A percentile compares a stretch with the other conserved stretches of the same genome.
phyloP scores from a whole-genome alignment of 768 basidiomycete species.

The Sistotremastrum suecicum region DNA sequence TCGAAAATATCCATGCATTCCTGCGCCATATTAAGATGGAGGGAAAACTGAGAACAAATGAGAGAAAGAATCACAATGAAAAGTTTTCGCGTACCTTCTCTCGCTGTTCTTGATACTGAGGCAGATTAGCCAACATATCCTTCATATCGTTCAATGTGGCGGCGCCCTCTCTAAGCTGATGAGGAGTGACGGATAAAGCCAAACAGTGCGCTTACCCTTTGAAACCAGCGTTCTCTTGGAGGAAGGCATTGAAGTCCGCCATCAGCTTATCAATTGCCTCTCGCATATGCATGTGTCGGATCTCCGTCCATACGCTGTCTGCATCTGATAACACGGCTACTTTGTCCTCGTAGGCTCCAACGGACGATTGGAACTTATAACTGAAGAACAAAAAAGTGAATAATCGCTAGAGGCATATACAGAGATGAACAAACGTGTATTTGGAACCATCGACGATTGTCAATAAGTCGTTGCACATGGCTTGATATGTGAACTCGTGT shows the following conservation, averaged over 20 bases:
- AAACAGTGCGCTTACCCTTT: slow-evolving; percentile 46
- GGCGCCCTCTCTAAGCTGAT: slow-evolving; percentile 46
- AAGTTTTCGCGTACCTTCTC: slow-evolving; percentile 51
- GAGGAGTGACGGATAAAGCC: slow-evolving; percentile 1
- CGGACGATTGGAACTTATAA: slow-evolving; percentile 85
- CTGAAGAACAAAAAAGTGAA: slow-evolving; percentile 23
- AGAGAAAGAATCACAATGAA: neutral
- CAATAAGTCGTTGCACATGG: slow-evolving; percentile 93
- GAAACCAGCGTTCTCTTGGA: slow-evolving; percentile 90
- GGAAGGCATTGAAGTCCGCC: slow-evolving; percentile 89
- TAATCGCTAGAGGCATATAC: slow-evolving; percentile 4
- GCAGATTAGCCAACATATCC: slow-evolving; percentile 92
- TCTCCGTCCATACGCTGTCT: slow-evolving; percentile 82
- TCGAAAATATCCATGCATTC: slow-evolving; percentile 95
- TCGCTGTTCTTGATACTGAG: slow-evolving; percentile 88
- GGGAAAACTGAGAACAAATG: slow-evolving; percentile 54
- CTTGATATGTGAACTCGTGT: slow-evolving; percentile 98
- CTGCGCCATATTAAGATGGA: slow-evolving; percentile 95
- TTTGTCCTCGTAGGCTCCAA: slow-evolving; percentile 81
- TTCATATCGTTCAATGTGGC: slow-evolving; percentile 95
- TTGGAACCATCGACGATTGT: slow-evolving; percentile 74
- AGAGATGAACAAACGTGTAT: slow-evolving; percentile 55
- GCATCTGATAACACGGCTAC: slow-evolving; percentile 71
- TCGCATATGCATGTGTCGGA: slow-evolving; percentile 97
- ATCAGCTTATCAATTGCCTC: slow-evolving; percentile 97